Evolutionary conservation across 805 yeast genomes (phyloP).

Genomic region (Scheffersomyces lignosus): DNA sequence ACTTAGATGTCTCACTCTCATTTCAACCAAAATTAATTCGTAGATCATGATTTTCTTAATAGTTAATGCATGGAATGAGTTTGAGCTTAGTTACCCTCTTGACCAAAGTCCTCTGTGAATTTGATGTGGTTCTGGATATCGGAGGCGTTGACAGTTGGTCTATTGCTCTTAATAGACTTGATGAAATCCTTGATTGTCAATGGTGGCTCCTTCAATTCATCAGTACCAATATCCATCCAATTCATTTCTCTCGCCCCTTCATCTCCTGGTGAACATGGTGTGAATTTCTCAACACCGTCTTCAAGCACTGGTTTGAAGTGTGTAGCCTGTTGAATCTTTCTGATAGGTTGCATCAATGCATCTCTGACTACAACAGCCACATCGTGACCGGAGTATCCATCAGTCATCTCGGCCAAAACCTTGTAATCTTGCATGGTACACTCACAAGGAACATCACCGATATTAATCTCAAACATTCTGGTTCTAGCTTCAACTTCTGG

Average conservation of each 20-base stretch:
- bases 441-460: constrained; percentile 85
- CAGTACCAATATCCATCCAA: constrained; percentile 91
- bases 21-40: too few species aligned
- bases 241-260: constrained; percentile 79
- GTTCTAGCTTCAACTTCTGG: constrained; percentile 94
- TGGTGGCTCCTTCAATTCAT: constrained; percentile 87
- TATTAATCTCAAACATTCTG: constrained; percentile 90
- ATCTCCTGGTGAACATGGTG: constrained; percentile 99
- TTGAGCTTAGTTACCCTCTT: constrained; percentile 82
- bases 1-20: too few species aligned
- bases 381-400: constrained; percentile 97
- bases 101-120: constrained; percentile 94
- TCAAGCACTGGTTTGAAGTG: constrained; percentile 72
- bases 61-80: too few species aligned
- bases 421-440: constrained; percentile 72
- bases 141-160: constrained; percentile 90
- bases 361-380: constrained; percentile 95
- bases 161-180: constrained; percentile 84
- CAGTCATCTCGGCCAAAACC: constrained; percentile 86
- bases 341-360: constrained; percentile 96
- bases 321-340: constrained; percentile 93
- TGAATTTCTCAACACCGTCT: constrained; percentile 49
- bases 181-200: constrained; percentile 88
- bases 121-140: constrained; percentile 82
- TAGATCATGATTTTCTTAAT: too few species aligned